phyloP scores from a whole-genome alignment of 139 green algal genomes.

The Picochlorum sp. region DNA sequence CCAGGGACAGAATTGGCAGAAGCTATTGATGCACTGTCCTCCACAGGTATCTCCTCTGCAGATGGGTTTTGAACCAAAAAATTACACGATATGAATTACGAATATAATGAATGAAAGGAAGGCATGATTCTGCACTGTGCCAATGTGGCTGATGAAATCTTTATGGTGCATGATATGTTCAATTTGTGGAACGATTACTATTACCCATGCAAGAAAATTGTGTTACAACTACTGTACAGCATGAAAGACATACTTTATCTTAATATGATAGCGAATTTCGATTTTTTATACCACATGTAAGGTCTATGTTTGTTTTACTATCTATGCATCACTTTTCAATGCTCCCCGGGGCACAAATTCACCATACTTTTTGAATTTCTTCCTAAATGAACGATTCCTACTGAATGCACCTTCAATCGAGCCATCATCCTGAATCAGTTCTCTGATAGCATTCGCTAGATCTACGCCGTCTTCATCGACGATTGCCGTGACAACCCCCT shows the following conservation, averaged over 20 bases:
- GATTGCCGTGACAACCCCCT: conserved; percentile 77
- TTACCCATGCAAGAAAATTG: too few species aligned
- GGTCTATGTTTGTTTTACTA: background rate
- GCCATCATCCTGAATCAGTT: conserved; percentile 41
- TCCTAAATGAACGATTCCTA: conserved; percentile 82
- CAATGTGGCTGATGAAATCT: too few species aligned
- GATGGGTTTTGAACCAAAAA: background rate
- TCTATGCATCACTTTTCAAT: background rate
- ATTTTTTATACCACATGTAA: background rate
- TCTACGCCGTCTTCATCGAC: conserved; percentile 35
- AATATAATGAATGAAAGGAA: too few species aligned
- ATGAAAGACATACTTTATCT: too few species aligned
- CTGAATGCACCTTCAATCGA: conserved; percentile 86
- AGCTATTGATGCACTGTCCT: background rate
- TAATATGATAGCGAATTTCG: background rate
- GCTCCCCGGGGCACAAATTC: conserved; percentile 65
- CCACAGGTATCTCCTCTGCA: background rate
- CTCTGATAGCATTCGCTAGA: conserved; percentile 63
- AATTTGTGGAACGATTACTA: too few species aligned
- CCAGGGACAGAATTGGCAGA: conserved; percentile 3
- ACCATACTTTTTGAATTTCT: conserved; percentile 80
- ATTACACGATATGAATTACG: background rate
- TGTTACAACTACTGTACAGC: too few species aligned
- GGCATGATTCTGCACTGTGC: too few species aligned
- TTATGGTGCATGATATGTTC: too few species aligned